Conservation (phyloP, 345 rosid species). For the Moricandia moricandioides region DNA sequence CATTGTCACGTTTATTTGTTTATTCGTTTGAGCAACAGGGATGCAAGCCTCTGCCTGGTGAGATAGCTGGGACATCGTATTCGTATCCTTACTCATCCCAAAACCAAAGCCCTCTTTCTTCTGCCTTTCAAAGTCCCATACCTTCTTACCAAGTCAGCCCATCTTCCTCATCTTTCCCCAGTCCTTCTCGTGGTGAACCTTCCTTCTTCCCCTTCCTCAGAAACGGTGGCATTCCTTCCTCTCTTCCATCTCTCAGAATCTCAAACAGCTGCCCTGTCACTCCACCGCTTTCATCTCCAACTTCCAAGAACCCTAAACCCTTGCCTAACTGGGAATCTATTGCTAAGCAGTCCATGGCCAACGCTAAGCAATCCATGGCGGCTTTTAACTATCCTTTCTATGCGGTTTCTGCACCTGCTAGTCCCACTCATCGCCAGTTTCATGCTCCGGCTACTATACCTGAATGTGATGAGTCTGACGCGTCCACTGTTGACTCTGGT, state of each 20-base stretch:
- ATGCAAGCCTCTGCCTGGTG: conserved; percentile 58
- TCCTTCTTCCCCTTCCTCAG: conserved; percentile 61
- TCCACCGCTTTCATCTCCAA: conserved; percentile 87
- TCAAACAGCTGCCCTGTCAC: conserved; percentile 96
- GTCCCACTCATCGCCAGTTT: conserved; percentile 85
- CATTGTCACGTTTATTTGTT: conserved; percentile 4
- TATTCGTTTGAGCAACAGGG: conserved; percentile 52
- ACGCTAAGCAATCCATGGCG: conserved; percentile 55
- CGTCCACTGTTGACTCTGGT: conserved; percentile 91
- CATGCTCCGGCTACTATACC: conserved; percentile 86
- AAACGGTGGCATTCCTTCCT: conserved; percentile 60
- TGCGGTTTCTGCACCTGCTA: conserved; percentile 93
- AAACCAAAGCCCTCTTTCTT: conserved; percentile 71
- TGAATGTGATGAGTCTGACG: conserved; percentile 91
- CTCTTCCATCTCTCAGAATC: conserved; percentile 90
- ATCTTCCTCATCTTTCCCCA: conserved; percentile 78
- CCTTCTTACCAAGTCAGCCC: conserved; percentile 67
- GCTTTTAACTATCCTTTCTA: conserved; percentile 72
- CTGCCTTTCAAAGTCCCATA: conserved; percentile 65
- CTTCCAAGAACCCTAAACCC: conserved; percentile 67
- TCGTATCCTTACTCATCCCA: conserved; percentile 65
- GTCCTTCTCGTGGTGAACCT: conserved; percentile 60
- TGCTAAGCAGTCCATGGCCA: conserved; percentile 74
- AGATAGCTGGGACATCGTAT: conserved; percentile 57
- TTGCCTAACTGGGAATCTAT: conserved; percentile 81